phyloP scores from a whole-genome alignment of 768 basidiomycete genomes.

The Phlebiopsis gigantea region DNA sequence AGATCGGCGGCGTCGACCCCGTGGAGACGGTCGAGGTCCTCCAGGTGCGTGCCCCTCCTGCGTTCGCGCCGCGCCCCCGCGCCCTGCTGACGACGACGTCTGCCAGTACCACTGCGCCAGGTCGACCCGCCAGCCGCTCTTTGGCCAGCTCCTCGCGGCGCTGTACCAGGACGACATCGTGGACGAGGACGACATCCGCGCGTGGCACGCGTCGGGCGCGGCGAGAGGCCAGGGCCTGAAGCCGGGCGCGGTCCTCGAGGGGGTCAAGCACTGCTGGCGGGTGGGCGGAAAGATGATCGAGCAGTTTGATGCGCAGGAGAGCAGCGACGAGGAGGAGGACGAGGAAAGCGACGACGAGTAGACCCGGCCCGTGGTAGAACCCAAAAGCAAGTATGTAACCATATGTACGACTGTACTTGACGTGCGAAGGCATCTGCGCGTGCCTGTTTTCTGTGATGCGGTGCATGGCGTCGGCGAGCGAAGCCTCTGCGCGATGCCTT shows the following conservation, averaged over 20 bases:
- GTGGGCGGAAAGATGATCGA: slow-evolving; percentile 69
- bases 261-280: slow-evolving; percentile 62
- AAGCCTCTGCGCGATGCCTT: neutral
- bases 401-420: neutral
- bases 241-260: slow-evolving; percentile 39
- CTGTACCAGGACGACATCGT: slow-evolving; percentile 92
- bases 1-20: slow-evolving; percentile 77
- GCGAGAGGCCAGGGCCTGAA: slow-evolving; percentile 49
- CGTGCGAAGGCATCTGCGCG: neutral
- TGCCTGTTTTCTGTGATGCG: neutral
- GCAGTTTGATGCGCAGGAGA: slow-evolving; percentile 77
- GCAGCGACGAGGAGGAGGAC: slow-evolving; percentile 31
- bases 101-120: slow-evolving; percentile 57
- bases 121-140: slow-evolving; percentile 62
- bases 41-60: slow-evolving; percentile 46
- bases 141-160: slow-evolving; percentile 80
- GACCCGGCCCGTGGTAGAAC: neutral
- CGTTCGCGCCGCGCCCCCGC: neutral
- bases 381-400: neutral
- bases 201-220: slow-evolving; percentile 65
- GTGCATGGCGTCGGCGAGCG: neutral
- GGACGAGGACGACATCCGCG: slow-evolving; percentile 84
- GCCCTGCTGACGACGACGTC: neutral
- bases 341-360: slow-evolving; percentile 15
- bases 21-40: slow-evolving; percentile 75